Conservation (phyloP, 805 yeast species). For the Candida jianshihensis region DNA sequence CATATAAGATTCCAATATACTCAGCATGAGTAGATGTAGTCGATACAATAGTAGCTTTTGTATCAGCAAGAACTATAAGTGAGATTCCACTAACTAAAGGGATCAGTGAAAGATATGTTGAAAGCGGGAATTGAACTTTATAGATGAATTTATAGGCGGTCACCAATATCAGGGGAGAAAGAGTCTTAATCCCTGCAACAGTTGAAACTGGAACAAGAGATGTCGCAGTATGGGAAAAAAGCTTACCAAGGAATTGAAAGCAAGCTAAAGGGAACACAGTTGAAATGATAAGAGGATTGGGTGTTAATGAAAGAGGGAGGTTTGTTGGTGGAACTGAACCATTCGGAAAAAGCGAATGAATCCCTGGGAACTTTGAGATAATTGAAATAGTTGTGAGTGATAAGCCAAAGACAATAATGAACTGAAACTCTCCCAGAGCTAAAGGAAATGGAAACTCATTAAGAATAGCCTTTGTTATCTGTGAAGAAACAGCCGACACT, state of each 20-base stretch:
- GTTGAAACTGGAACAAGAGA: slow-evolving; percentile 61
- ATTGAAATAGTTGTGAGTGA: slow-evolving; percentile 33
- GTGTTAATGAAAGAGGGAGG: slow-evolving; percentile 22
- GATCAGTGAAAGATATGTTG: slow-evolving; percentile 44
- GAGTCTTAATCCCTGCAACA: slow-evolving; percentile 62
- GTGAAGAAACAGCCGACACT: slow-evolving; percentile 58
- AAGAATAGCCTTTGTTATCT: slow-evolving; percentile 50
- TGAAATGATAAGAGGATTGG: slow-evolving; percentile 34
- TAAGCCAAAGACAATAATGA: slow-evolving; percentile 40
- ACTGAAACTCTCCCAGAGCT: slow-evolving; percentile 60
- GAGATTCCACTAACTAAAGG: slow-evolving; percentile 51
- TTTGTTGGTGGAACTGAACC: slow-evolving; percentile 43
- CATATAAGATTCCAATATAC: slow-evolving; percentile 59
- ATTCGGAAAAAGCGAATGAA: slow-evolving; percentile 37
- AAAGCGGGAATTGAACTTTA: slow-evolving; percentile 40
- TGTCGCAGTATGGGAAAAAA: slow-evolving; percentile 57
- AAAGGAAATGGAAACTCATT: slow-evolving; percentile 52
- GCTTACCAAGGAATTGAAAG: slow-evolving; percentile 60
- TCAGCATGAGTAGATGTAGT: slow-evolving; percentile 35
- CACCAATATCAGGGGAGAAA: slow-evolving; percentile 58
- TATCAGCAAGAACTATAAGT: slow-evolving; percentile 26
- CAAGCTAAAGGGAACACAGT: slow-evolving; percentile 57
- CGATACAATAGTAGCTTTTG: slow-evolving; percentile 27
- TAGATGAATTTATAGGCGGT: slow-evolving; percentile 45
- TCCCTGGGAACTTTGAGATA: slow-evolving; percentile 25